A percentile compares a stretch with the other conserved stretches of the same genome.
Conservation (phyloP, 1,284 basidiomycete genomes). For the Omphalotus olearius region DNA sequence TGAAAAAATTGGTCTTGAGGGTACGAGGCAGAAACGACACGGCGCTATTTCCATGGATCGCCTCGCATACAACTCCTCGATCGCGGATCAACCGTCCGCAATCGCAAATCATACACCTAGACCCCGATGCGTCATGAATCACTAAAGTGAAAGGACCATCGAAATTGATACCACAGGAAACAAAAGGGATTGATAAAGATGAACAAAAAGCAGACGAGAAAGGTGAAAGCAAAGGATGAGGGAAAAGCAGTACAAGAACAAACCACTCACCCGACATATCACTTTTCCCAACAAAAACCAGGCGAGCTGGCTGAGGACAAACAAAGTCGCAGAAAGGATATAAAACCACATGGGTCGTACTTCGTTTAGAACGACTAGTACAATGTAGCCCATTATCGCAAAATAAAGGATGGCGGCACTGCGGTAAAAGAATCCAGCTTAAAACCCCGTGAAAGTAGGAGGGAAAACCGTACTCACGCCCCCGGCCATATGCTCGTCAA, state of each 20-base stretch:
- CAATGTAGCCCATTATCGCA: constrained; percentile 71
- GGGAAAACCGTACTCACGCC: constrained; percentile 41
- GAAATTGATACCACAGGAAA: no score
- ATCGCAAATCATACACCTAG: no score
- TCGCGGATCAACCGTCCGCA: no score
- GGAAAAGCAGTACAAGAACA: neutral
- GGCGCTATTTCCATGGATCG: no score
- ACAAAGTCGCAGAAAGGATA: constrained; percentile 59
- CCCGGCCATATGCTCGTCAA: constrained; percentile 84
- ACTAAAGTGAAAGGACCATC: no score
- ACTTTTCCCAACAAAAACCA: constrained; percentile 75
- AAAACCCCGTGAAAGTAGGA: constrained; percentile 5
- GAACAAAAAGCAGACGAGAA: neutral
- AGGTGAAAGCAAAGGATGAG: neutral
- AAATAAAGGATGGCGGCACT: constrained; percentile 70
- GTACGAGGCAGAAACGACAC: no score
- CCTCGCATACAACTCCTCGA: no score
- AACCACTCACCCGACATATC: constrained; percentile 60
- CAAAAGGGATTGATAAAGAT: neutral
- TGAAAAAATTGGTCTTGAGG: no score
- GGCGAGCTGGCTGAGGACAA: constrained; percentile 71
- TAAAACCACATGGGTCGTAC: constrained; percentile 70
- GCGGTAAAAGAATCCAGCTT: constrained; percentile 3
- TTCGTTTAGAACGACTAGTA: constrained; percentile 68
- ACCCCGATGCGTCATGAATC: no score